Evolutionary conservation across 2,329 filamentous ascomycete genomes (phyloP).

Genomic region (Eutypa lata): DNA sequence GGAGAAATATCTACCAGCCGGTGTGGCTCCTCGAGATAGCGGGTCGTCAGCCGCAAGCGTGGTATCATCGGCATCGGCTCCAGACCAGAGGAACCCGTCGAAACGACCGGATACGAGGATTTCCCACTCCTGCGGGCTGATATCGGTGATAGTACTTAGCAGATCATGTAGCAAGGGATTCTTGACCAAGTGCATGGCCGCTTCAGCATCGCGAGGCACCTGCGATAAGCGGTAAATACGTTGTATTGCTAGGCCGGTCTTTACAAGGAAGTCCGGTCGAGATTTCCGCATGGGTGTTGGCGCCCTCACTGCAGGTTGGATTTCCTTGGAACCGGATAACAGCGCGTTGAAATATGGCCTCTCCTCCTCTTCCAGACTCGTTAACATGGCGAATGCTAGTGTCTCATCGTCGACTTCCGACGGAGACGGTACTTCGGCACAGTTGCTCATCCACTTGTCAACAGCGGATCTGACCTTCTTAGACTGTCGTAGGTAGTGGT

Average conservation of each 20-base stretch:
- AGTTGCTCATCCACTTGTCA: constrained; percentile 82
- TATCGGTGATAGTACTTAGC: constrained; percentile 80
- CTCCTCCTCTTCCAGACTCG: constrained; percentile 73
- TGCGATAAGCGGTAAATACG: constrained; percentile 74
- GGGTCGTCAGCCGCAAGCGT: constrained; percentile 39
- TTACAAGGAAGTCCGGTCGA: constrained; percentile 70
- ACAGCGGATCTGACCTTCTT: constrained; percentile 91
- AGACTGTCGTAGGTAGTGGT: constrained; percentile 87
- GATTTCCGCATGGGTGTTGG: constrained; percentile 66
- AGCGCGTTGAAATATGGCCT: constrained; percentile 81
- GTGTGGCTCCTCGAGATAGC: constrained; percentile 51
- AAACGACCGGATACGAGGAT: constrained; percentile 92
- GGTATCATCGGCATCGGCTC: constrained; percentile 64
- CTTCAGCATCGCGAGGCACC: constrained; percentile 79
- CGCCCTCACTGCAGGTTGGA: constrained; percentile 57
- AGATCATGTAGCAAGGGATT: constrained; percentile 81
- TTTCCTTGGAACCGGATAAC: constrained; percentile 57
- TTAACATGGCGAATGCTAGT: constrained; percentile 87
- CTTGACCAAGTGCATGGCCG: constrained; percentile 80
- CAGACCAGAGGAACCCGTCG: constrained; percentile 92
- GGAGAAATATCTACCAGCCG: constrained; percentile 45
- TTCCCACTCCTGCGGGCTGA: constrained; percentile 93
- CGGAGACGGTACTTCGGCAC: constrained; percentile 69
- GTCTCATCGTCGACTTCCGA: constrained; percentile 94
- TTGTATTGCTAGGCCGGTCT: constrained; percentile 75